Evolutionary conservation across 768 basidiomycete species (phyloP).

Genomic region (Leccinum subgranulosum): DNA sequence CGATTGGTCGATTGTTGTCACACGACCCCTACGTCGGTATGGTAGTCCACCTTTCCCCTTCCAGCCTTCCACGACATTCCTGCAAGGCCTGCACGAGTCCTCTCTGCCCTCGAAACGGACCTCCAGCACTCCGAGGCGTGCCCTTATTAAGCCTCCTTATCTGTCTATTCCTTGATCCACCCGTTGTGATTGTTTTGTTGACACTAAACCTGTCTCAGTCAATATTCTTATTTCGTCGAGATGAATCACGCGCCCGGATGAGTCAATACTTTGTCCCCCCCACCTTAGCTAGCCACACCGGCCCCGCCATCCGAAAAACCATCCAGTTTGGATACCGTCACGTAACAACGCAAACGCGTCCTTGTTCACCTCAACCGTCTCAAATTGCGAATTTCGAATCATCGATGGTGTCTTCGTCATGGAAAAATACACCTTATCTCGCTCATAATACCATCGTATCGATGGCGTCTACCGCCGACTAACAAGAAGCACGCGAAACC

Average conservation of each 20-base stretch:
- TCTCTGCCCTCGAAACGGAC: background rate
- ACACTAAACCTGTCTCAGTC: too few relatives aligned
- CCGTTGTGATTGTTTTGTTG: too few relatives aligned
- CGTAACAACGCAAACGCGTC: too few relatives aligned
- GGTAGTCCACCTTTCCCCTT: background rate
- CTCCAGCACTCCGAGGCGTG: background rate
- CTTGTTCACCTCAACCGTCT: too few relatives aligned
- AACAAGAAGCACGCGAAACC: background rate
- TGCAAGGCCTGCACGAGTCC: background rate
- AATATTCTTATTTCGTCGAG: too few relatives aligned
- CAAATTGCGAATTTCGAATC: too few relatives aligned
- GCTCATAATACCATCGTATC: background rate
- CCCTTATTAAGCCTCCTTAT: conserved; percentile 10
- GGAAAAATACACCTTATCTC: background rate
- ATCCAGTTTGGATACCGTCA: too few relatives aligned
- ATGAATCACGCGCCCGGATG: too few relatives aligned
- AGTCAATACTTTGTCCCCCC: too few relatives aligned
- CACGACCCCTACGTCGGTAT: conserved; percentile 8
- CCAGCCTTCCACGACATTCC: background rate
- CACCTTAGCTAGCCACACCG: too few relatives aligned
- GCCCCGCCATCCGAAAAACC: too few relatives aligned
- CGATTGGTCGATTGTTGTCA: conserved; percentile 24
- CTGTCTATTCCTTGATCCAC: background rate
- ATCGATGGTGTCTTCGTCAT: background rate
- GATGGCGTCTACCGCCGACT: background rate